A percentile compares a stretch with the other conserved stretches of the same genome.
Evolutionary conservation across 2,329 filamentous ascomycete genomes (phyloP).

Genomic region (Rhynchosporium graminicola): DNA sequence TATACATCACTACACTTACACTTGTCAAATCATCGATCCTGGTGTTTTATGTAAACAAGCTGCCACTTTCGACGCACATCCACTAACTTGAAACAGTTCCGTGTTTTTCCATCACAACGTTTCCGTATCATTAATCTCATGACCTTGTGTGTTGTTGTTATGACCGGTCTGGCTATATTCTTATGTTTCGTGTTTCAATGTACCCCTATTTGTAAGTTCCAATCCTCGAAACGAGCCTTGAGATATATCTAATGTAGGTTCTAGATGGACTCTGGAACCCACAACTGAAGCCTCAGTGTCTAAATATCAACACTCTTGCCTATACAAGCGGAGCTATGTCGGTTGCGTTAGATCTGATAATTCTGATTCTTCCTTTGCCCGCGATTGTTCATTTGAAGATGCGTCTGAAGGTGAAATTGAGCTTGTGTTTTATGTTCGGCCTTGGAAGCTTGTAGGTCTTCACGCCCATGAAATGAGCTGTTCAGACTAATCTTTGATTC

Average conservation of each 20-base stretch:
- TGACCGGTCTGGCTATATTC: constrained; percentile 20
- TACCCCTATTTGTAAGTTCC: constrained; percentile 25
- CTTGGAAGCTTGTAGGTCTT: constrained; percentile 64
- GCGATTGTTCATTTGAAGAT: constrained; percentile 62
- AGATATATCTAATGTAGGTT: neutral
- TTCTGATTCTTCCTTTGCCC: constrained; percentile 66
- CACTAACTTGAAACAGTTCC: constrained; percentile 20
- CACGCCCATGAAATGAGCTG: neutral
- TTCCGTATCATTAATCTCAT: constrained; percentile 13
- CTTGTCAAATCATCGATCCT: constrained; percentile 28
- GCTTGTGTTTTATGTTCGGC: constrained; percentile 65
- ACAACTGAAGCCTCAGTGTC: constrained; percentile 47
- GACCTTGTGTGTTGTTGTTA: constrained; percentile 13
- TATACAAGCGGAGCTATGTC: constrained; percentile 67
- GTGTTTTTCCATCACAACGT: constrained; percentile 21
- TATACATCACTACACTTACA: constrained; percentile 24
- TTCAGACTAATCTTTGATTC: neutral
- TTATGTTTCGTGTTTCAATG: constrained; percentile 30
- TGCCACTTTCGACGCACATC: neutral
- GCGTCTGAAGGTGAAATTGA: constrained; percentile 66
- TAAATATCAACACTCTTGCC: constrained; percentile 63
- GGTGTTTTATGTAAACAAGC: constrained; percentile 25
- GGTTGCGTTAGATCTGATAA: constrained; percentile 67
- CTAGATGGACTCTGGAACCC: constrained; percentile 27
- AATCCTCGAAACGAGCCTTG: neutral